Conservation (phyloP, 2,329 filamentous ascomycete species). For the Aureobasidium namibiae region DNA sequence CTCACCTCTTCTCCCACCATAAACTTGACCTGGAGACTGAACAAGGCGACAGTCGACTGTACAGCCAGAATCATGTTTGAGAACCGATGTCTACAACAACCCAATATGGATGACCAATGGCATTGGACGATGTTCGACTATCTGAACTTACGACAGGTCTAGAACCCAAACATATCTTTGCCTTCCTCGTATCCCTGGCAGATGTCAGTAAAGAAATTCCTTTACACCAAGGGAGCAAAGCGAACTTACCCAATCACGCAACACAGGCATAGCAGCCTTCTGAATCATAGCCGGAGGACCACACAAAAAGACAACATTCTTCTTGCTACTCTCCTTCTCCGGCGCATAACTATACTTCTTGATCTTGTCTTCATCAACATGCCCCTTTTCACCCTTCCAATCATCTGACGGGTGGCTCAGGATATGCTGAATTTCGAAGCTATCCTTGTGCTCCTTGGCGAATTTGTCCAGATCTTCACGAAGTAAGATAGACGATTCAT, state of each 20-base stretch:
- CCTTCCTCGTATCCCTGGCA: conserved; percentile 33
- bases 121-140: background rate
- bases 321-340: conserved; percentile 21
- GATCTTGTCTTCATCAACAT: conserved; percentile 36
- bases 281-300: conserved; percentile 45
- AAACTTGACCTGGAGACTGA: no score
- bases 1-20: no score
- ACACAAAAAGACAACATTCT: conserved; percentile 39
- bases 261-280: conserved; percentile 42
- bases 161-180: conserved; percentile 39
- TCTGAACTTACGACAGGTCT: background rate
- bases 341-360: conserved; percentile 36
- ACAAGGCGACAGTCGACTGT: no score
- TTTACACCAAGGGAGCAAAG: no score
- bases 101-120: background rate
- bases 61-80: no score
- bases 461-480: conserved; percentile 35
- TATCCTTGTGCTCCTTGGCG: conserved; percentile 28
- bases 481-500: conserved; percentile 40
- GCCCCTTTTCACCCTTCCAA: conserved; percentile 40
- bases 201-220: background rate
- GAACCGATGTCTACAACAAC: no score
- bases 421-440: conserved; percentile 40
- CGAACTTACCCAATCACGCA: conserved; percentile 27
- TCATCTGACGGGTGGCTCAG: conserved; percentile 36